Conservation (phyloP, 208 protist genomes). For the Crithidia bombi region DNA sequence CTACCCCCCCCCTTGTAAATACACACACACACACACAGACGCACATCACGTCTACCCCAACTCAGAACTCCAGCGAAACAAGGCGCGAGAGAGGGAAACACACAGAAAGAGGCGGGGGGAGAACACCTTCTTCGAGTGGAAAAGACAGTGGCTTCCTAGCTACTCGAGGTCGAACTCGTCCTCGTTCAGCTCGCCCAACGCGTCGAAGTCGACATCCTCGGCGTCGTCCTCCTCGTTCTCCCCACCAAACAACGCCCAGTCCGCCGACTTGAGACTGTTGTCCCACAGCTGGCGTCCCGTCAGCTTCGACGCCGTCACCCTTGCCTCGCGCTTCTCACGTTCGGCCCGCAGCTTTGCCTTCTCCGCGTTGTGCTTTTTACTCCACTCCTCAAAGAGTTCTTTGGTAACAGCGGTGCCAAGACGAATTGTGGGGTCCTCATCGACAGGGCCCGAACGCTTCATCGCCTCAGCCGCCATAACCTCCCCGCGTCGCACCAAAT, state of each 20-base stretch:
- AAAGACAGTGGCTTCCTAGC: background rate
- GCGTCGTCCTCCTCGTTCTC: constrained; percentile 56
- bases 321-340: constrained; percentile 42
- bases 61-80: too few relatives aligned
- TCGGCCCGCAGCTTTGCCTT: constrained; percentile 52
- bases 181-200: constrained; percentile 45
- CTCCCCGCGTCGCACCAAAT: constrained; percentile 71
- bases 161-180: constrained; percentile 81
- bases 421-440: constrained; percentile 75
- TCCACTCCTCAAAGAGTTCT: constrained; percentile 88
- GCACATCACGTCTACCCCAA: too few relatives aligned
- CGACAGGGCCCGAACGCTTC: constrained; percentile 25
- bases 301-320: constrained; percentile 64
- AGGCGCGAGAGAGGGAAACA: too few relatives aligned
- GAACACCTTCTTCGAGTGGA: too few relatives aligned
- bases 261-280: constrained; percentile 64
- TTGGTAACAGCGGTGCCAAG: constrained; percentile 81
- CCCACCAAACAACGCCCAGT: constrained; percentile 82
- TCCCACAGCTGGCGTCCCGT: constrained; percentile 90
- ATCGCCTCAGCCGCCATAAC: constrained; percentile 50
- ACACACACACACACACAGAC: too few relatives aligned
- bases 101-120: too few relatives aligned
- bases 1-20: too few relatives aligned
- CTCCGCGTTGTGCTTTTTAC: constrained; percentile 56
- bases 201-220: constrained; percentile 78